Base-by-base conservation (phyloP, 2,329 filamentous ascomycete genomes). In the Aspergillus carbonarius region DNA sequence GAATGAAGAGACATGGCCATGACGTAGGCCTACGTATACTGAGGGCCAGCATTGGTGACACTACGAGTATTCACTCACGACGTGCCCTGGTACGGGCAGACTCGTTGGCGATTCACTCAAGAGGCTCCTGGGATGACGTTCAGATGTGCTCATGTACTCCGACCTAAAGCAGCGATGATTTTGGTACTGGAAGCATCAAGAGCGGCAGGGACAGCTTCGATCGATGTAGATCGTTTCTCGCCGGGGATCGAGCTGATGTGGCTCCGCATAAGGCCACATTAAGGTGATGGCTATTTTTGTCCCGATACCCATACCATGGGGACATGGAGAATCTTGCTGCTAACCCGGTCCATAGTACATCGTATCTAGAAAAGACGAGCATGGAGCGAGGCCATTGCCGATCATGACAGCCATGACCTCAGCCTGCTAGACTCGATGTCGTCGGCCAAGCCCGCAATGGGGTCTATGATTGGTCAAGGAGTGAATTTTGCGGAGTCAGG, bases 371-470 rank as follows among this genome's bases (percentile, higher is more conserved):
- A 9, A 5, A 20, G 17, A 18, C 17, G 32, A 50, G 47, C 47
- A 30, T 30, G 27, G 17, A 20, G 48, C 48, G 48, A 40, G n/a
- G 37, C 37, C 48, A n/a, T 35, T 39, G 48, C 30, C 48, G 48
- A 50, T 50, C 48, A 35, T 50, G 48, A 50, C 48, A 32, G 35
- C 35, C 48, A 54, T 54, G 51, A 54, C 51, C 30, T 54, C 51
- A 54, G 51, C 51, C 34, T 25, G 44, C 37, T 23, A 13, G 13
- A n/a, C 9, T 17, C 30, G 17, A 54, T 54, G 51, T 40, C 51
- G 51, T 40, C 51, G 51, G 51, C 51, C 44, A 48, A 48, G 51
- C 23, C 17, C 1, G 0, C 2, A 6, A 15, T 4, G 3, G 15
- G 8, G 4, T 1, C 39, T 8, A 3, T 54, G 7, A 54, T 54